These are phyloP conservation scores for Lycium ferocissimum DNA, from an alignment of 257 asterid genomes.

Conservation along the genomic window DNA sequence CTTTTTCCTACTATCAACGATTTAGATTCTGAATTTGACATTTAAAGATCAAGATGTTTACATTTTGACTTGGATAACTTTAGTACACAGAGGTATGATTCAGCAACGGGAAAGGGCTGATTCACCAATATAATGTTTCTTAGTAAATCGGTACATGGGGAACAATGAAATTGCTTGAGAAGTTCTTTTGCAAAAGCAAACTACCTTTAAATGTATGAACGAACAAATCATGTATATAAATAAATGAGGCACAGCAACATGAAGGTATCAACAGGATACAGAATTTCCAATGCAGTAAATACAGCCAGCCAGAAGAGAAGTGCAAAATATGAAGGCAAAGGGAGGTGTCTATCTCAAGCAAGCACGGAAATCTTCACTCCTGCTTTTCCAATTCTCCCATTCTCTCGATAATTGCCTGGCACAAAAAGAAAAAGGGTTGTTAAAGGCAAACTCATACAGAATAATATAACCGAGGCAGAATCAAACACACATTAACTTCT, in stretches of 20 bases:
- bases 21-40: too few relatives aligned
- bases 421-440: conserved; percentile 8
- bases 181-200: background rate
- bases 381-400: conserved; percentile 95
- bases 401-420: conserved; percentile 92
- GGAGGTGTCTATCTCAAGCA: background rate
- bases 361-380: conserved; percentile 44
- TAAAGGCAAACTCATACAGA: background rate
- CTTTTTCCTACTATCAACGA: too few relatives aligned
- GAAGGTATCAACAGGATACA: conserved; percentile 18
- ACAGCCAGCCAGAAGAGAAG: background rate
- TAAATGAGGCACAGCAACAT: background rate
- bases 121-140: background rate
- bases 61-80: background rate
- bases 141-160: too few relatives aligned
- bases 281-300: conserved; percentile 21
- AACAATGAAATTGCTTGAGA: background rate
- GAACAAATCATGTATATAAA: background rate
- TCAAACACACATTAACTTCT: background rate
- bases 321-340: background rate
- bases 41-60: too few relatives aligned
- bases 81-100: background rate
- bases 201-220: background rate
- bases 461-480: background rate
- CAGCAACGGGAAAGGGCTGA: background rate